A percentile compares a stretch with the other conserved stretches of the same genome.
Evolutionary conservation across 495 filamentous ascomycete genomes (phyloP).

Genomic region (Clohesyomyces aquaticus): DNA sequence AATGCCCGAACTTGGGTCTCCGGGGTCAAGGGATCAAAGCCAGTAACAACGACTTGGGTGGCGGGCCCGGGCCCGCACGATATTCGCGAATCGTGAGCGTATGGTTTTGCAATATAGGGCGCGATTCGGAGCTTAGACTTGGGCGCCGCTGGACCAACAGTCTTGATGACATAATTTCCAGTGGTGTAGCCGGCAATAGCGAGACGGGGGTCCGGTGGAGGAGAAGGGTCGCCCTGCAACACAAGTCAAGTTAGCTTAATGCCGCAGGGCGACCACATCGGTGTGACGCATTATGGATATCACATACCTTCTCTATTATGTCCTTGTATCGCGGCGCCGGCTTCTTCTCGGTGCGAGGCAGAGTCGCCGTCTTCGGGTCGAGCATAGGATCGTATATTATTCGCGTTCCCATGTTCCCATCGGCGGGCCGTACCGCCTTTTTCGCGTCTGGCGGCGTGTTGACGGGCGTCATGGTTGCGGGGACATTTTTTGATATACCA

Average conservation of each 20-base stretch:
- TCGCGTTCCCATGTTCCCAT: conserved; percentile 67
- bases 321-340: conserved; percentile 32
- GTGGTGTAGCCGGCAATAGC: conserved; percentile 62
- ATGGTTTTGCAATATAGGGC: conserved; percentile 77
- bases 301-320: conserved; percentile 63
- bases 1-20: conserved; percentile 76
- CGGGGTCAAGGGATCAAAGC: conserved; percentile 85
- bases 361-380: conserved; percentile 66
- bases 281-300: conserved; percentile 57
- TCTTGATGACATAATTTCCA: conserved; percentile 46
- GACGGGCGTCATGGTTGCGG: conserved; percentile 53
- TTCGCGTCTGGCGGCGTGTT: conserved; percentile 57
- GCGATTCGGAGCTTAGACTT: conserved; percentile 76
- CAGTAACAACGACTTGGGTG: conserved; percentile 85
- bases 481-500: conserved; percentile 28
- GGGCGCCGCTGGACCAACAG: conserved; percentile 49
- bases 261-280: conserved; percentile 42
- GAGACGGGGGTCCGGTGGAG: conserved; percentile 76
- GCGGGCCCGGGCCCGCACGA: conserved; percentile 89
- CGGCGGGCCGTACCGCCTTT: conserved; percentile 65
- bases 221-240: conserved; percentile 64
- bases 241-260: conserved; percentile 48
- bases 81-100: conserved; percentile 74
- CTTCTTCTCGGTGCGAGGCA: conserved; percentile 5
- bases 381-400: conserved; percentile 75